These are phyloP conservation scores for Plasmodium gonderi DNA, from an alignment of 169 alveolate genomes.

Conservation along the genomic window DNA sequence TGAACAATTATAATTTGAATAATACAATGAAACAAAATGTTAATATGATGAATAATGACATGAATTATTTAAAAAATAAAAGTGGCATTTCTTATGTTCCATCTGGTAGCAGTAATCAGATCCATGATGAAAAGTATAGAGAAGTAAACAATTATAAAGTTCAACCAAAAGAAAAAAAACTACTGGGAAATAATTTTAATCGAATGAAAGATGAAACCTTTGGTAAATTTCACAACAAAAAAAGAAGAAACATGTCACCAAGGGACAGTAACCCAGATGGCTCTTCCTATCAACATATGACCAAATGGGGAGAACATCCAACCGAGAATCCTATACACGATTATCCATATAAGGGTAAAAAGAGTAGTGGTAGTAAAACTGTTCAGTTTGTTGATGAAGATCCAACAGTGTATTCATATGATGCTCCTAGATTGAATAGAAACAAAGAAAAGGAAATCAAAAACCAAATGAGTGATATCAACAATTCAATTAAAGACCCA, in stretches of 20 bases:
- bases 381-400: slow-evolving; percentile 8
- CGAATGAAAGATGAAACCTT: not conserved
- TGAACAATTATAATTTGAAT: not conserved
- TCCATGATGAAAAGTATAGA: not conserved
- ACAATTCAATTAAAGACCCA: slow-evolving; percentile 22
- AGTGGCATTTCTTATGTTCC: not conserved
- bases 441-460: not conserved
- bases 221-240: not conserved
- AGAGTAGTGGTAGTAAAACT: not conserved
- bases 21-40: not conserved
- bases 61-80: slow-evolving; percentile 10
- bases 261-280: slow-evolving; percentile 4
- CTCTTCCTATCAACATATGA: not conserved
- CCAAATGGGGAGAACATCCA: not conserved
- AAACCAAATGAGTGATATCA: not conserved
- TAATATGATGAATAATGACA: not conserved
- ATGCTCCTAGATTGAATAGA: not conserved
- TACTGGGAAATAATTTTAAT: not conserved
- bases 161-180: not conserved
- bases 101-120: not conserved
- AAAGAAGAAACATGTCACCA: slow-evolving; percentile 7
- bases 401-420: slow-evolving; percentile 6
- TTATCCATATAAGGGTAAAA: not conserved
- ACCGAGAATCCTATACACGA: not conserved
- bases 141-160: not conserved